Percentiles rank a stretch among this genome's conserved stretches.
Conservation (phyloP, 257 asterid species). For the Gynochthodes officinalis region DNA sequence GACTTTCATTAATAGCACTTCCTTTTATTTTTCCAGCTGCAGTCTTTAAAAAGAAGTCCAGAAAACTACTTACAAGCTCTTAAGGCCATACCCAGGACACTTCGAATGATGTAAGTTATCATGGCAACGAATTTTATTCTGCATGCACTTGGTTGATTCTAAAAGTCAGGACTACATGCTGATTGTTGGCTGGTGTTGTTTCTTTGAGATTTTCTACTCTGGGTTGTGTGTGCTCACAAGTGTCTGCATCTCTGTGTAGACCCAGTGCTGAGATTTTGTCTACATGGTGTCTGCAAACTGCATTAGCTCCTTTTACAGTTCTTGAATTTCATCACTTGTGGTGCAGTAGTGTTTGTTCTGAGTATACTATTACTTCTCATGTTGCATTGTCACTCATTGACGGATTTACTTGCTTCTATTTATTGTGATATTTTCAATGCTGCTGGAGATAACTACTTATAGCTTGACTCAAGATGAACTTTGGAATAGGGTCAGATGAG, state of each 20-base stretch:
- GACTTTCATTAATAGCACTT: conserved; percentile 19
- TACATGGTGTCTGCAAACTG: too few species aligned
- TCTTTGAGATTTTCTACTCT: not conserved
- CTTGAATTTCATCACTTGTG: not conserved
- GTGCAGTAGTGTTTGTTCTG: too few species aligned
- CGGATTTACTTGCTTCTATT: not conserved
- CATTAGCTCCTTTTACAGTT: not conserved
- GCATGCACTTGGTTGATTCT: not conserved
- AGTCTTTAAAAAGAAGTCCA: conserved; percentile 66
- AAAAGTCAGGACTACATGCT: not conserved
- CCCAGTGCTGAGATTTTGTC: not conserved
- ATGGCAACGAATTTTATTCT: not conserved
- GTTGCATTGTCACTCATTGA: not conserved
- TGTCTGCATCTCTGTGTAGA: not conserved
- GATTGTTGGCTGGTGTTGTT: not conserved
- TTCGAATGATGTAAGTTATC: conserved; percentile 87
- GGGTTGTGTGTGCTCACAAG: not conserved
- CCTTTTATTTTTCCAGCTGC: conserved; percentile 50
- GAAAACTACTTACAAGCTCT: conserved; percentile 89
- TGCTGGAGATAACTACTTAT: not conserved
- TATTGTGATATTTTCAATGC: not conserved
- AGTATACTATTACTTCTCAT: too few species aligned
- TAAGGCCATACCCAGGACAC: conserved; percentile 92
- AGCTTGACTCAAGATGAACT: not conserved
- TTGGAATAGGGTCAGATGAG: not conserved